These are phyloP conservation scores for Phlyctochytrium bullatum DNA, from an alignment of 192 early-diverging fungal species.

Conservation along the genomic window DNA sequence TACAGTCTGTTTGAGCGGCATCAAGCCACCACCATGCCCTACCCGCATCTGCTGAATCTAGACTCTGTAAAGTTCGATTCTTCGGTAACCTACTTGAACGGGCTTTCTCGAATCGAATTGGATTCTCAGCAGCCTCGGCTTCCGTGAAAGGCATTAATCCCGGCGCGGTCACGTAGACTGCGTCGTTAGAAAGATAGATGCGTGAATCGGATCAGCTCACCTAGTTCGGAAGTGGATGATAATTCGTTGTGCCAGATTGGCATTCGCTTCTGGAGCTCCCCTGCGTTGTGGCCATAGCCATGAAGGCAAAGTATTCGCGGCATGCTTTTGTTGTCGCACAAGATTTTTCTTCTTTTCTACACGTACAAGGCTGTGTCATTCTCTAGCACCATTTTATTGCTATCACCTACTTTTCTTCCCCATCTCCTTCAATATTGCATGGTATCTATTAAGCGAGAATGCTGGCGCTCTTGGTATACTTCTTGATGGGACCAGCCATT, in stretches of 20 bases:
- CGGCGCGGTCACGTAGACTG: neutral
- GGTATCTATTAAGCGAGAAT: constrained; percentile 10
- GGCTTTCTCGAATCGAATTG: neutral
- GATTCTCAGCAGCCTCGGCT: neutral
- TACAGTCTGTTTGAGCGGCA: neutral
- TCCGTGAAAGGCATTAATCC: neutral
- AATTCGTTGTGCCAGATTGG: neutral
- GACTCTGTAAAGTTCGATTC: neutral
- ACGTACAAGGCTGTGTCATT: no score
- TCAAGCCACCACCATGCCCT: constrained; percentile 4
- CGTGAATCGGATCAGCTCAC: neutral
- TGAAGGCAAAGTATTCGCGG: neutral
- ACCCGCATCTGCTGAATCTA: neutral
- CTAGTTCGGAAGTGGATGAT: neutral
- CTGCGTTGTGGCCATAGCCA: neutral
- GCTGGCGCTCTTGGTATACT: constrained; percentile 70
- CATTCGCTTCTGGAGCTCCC: neutral
- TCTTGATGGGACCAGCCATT: constrained; percentile 72
- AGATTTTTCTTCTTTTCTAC: no score
- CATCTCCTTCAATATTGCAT: neutral
- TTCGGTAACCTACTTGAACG: neutral
- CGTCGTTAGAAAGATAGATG: neutral
- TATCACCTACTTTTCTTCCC: neutral
- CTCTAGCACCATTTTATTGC: no score
- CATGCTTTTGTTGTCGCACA: no score